Percentiles rank a stretch among this genome's conserved stretches.
Conservation (phyloP, 352 stramenopile species). For the Pythium brachiatum region DNA sequence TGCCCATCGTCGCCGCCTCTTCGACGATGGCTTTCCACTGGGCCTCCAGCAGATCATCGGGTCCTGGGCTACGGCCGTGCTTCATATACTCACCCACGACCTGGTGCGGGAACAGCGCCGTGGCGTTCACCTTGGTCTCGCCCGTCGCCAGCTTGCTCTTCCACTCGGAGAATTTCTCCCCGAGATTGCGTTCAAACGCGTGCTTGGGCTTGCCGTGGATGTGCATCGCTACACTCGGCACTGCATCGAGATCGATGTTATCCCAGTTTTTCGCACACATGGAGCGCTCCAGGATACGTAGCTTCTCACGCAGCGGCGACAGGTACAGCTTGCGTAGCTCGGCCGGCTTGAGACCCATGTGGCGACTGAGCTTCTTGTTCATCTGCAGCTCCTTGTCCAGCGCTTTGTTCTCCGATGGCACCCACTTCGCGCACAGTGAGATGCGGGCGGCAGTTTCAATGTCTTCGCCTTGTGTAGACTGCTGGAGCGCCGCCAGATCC, state of each 20-base stretch:
- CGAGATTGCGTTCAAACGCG: conserved; percentile 37
- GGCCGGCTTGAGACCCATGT: conserved; percentile 41
- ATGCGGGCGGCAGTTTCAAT: conserved; percentile 7
- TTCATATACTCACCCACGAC: conserved; percentile 40
- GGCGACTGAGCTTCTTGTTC: conserved; percentile 46
- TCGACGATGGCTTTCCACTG: conserved; percentile 48
- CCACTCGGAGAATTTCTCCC: conserved; percentile 36
- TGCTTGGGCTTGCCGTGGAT: conserved; percentile 41
- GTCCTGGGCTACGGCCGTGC: conserved; percentile 4
- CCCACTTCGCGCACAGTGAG: conserved; percentile 55
- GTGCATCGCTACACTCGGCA: conserved; percentile 48
- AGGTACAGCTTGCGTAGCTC: conserved; percentile 47
- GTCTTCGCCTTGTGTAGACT: not conserved
- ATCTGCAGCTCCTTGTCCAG: conserved; percentile 48
- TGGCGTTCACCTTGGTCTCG: conserved; percentile 44
- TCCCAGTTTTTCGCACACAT: conserved; percentile 58
- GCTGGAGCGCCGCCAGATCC: conserved; percentile 30
- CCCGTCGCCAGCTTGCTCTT: conserved; percentile 31
- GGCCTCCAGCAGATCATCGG: conserved; percentile 44
- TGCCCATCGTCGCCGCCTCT: conserved; percentile 24
- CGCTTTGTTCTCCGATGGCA: conserved; percentile 55
- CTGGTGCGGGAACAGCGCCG: conserved; percentile 47
- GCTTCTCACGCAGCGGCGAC: conserved; percentile 34
- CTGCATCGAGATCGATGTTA: conserved; percentile 35
- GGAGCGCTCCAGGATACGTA: conserved; percentile 41